Evolutionary conservation across 2,329 filamentous ascomycete genomes (phyloP).

Genomic region (Neopestalotiopsis clavispora): DNA sequence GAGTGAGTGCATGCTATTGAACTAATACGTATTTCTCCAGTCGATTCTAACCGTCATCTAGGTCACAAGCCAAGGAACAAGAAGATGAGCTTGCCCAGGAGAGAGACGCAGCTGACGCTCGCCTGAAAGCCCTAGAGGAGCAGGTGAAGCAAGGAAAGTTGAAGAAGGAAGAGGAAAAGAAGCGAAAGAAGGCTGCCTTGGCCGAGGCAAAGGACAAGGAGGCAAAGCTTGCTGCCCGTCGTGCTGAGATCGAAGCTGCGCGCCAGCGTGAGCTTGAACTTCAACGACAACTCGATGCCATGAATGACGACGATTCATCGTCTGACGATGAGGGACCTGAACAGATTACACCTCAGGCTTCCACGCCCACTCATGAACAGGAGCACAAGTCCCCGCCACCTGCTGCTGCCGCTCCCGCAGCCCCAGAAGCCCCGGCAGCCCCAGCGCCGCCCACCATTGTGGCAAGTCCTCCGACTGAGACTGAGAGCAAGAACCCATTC

Average conservation of each 20-base stretch:
- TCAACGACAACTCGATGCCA: constrained; percentile 80
- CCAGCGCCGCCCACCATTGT: constrained; percentile 3
- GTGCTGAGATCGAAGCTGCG: constrained; percentile 90
- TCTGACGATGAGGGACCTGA: constrained; percentile 80
- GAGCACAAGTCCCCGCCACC: constrained; percentile 59
- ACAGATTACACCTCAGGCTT: constrained; percentile 68
- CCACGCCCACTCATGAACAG: constrained; percentile 61
- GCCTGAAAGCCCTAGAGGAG: constrained; percentile 88
- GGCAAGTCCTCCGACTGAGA: constrained; percentile 56
- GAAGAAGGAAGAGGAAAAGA: constrained; percentile 96
- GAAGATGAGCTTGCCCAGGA: constrained; percentile 83
- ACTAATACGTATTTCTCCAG: background rate
- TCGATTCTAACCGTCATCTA: constrained; percentile 43
- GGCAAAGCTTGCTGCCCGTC: constrained; percentile 78
- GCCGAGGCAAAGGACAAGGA: constrained; percentile 91
- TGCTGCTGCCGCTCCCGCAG: constrained; percentile 54
- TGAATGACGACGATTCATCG: constrained; percentile 74
- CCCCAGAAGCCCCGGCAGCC: constrained; percentile 46
- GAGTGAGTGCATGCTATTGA: constrained; percentile 70
- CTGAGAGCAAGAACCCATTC: constrained; percentile 93
- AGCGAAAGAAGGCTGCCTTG: constrained; percentile 84
- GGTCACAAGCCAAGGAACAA: constrained; percentile 73
- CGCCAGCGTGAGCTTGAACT: constrained; percentile 89
- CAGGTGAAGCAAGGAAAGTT: constrained; percentile 92
- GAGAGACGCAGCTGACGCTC: constrained; percentile 79